phyloP scores from a whole-genome alignment of 1,139 yeast species.

The Blastobotrys aristatus region DNA sequence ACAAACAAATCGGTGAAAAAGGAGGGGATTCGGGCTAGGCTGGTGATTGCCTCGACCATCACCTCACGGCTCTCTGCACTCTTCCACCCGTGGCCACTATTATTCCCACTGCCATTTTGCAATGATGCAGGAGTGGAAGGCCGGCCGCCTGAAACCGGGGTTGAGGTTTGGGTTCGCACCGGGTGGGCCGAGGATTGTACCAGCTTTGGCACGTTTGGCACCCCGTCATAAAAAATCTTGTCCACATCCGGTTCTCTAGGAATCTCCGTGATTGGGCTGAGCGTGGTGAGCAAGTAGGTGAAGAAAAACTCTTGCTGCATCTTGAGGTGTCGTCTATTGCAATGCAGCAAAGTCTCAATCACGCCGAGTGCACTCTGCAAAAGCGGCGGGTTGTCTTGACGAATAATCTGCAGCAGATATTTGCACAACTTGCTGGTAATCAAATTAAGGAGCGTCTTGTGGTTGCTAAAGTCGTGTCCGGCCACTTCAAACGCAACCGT shows the following conservation, averaged over 20 bases:
- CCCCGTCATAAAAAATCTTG: conserved; percentile 39
- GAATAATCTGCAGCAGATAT: conserved; percentile 72
- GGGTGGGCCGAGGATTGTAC: conserved; percentile 28
- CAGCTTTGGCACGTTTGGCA: conserved; percentile 36
- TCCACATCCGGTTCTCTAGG: conserved; percentile 39
- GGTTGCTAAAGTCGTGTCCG: conserved; percentile 61
- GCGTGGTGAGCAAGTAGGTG: conserved; percentile 37
- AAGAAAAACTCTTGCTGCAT: conserved; percentile 40
- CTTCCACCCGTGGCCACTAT: conserved; percentile 11
- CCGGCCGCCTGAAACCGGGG: conserved; percentile 13
- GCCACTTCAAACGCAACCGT: conserved; percentile 79
- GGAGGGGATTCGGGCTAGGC: conserved; percentile 69
- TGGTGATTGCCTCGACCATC: conserved; percentile 76
- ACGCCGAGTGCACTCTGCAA: conserved; percentile 72
- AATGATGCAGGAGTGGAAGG: conserved; percentile 3
- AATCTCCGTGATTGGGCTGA: conserved; percentile 37
- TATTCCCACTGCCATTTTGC: conserved; percentile 1
- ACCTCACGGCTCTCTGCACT: conserved; percentile 63
- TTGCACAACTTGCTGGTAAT: conserved; percentile 79
- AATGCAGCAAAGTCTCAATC: conserved; percentile 52
- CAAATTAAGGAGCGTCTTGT: conserved; percentile 60
- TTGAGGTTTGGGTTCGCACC: conserved; percentile 19
- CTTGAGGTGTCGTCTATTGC: conserved; percentile 33
- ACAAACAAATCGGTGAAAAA: conserved; percentile 75
- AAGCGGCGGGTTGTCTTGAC: conserved; percentile 61